Percentiles rank a stretch among this genome's conserved stretches.
Evolutionary conservation across 2,329 filamentous ascomycete genomes (phyloP).

Genomic region (Lizonia empirigonia): DNA sequence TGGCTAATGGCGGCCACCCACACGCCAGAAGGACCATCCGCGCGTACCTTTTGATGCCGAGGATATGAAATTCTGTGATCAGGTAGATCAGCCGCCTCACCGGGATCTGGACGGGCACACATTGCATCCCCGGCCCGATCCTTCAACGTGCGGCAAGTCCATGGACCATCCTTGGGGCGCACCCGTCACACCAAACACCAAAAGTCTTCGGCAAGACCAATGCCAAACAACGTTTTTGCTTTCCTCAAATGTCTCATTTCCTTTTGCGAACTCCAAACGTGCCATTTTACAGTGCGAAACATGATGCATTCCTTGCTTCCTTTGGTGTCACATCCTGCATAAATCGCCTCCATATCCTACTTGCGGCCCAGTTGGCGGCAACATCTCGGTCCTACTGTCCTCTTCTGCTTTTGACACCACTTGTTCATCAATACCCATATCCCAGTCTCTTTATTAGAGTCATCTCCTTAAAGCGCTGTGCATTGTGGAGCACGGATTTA

Average conservation of each 20-base stretch:
- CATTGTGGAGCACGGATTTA: not conserved
- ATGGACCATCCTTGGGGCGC: conserved; percentile 13
- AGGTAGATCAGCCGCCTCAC: conserved; percentile 18
- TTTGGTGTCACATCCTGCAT: conserved; percentile 16
- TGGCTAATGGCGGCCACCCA: not conserved
- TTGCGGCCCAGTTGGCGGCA: conserved; percentile 5
- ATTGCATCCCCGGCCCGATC: conserved; percentile 16
- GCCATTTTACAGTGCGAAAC: conserved; percentile 14
- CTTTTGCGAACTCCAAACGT: conserved; percentile 7
- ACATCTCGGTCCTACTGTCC: not conserved
- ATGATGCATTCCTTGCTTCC: conserved; percentile 8
- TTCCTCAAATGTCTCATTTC: conserved; percentile 12
- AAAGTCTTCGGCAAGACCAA: not conserved
- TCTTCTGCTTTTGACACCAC: not conserved
- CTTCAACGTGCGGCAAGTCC: conserved; percentile 16
- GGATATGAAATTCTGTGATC: conserved; percentile 7
- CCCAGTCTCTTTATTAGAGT: no score
- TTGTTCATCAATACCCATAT: not conserved
- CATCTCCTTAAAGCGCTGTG: not conserved
- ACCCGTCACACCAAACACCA: conserved; percentile 4
- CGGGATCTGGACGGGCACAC: conserved; percentile 7
- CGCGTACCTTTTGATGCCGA: conserved; percentile 1
- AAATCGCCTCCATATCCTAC: not conserved
- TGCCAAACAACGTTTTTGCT: conserved; percentile 13
- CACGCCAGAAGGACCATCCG: not conserved